Evolutionary conservation across 139 green algal species (phyloP).

Genomic region (Tetraselmis chui): DNA sequence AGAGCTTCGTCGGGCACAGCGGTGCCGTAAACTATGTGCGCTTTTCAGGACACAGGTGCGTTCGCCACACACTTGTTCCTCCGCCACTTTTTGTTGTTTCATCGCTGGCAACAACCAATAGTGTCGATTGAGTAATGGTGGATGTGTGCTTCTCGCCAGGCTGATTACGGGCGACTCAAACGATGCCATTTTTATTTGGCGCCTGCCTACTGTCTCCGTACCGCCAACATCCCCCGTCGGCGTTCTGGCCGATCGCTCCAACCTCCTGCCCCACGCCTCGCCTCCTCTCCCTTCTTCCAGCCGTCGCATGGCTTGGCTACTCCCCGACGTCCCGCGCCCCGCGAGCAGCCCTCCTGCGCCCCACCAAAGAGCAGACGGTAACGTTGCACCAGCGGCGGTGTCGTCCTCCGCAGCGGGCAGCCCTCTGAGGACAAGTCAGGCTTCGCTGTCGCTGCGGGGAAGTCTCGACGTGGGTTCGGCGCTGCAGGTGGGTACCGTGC

Average conservation of each 20-base stretch:
- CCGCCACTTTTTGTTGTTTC: background rate
- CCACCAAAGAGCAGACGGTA: background rate
- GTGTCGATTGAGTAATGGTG: background rate
- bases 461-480: background rate
- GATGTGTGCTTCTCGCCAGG: background rate
- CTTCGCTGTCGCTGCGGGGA: background rate
- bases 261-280: background rate
- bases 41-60: conserved; percentile 12
- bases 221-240: background rate
- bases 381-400: too few relatives aligned
- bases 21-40: conserved; percentile 20
- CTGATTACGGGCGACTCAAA: conserved; percentile 10
- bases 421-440: background rate
- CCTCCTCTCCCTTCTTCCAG: conserved; percentile 6
- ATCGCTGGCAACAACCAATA: background rate
- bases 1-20: conserved; percentile 46
- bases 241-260: background rate
- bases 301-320: background rate
- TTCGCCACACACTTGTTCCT: background rate
- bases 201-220: background rate
- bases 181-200: conserved; percentile 14
- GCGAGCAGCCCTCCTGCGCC: conserved; percentile 8
- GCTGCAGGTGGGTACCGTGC: background rate
- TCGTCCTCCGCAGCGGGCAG: too few relatives aligned
- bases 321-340: background rate